These are phyloP conservation scores for Phtheirospermum japonicum DNA, from an alignment of 257 asterid genomes.

Conservation along the genomic window DNA sequence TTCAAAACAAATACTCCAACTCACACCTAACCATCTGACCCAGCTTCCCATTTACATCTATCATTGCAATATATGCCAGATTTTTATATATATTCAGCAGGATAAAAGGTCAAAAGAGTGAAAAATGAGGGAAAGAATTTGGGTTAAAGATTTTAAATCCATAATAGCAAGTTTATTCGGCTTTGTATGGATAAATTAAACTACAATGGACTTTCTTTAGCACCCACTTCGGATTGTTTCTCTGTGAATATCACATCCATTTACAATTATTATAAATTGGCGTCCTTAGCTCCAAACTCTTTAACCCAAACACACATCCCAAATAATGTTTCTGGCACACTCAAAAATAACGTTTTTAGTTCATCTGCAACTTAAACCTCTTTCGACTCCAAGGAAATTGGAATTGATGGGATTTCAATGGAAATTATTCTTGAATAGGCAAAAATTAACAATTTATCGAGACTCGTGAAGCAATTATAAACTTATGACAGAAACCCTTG, in stretches of 20 bases:
- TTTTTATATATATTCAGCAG: not conserved
- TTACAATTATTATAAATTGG: not conserved
- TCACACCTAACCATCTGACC: not conserved
- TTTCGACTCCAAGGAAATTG: too few species aligned
- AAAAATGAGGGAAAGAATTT: not conserved
- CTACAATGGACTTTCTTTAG: not conserved
- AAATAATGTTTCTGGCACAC: not conserved
- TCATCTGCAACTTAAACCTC: not conserved
- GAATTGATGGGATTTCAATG: not conserved
- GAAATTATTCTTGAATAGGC: conserved; percentile 3
- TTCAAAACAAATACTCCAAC: not conserved
- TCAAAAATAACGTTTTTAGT: not conserved
- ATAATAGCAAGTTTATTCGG: not conserved
- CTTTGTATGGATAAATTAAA: not conserved
- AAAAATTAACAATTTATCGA: not conserved
- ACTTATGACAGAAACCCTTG: conserved; percentile 6
- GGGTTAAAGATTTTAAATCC: not conserved
- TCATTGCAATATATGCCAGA: not conserved
- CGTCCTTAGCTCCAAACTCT: not conserved
- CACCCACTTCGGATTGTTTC: conserved; percentile 4
- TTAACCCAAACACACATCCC: not conserved
- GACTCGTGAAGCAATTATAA: conserved; percentile 4
- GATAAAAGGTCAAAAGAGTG: not conserved
- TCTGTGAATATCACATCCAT: not conserved
- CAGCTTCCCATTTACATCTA: conserved; percentile 7